Evolutionary conservation across 1,139 yeast species (phyloP), one percentile per base, ranked within the genome.

Genomic region (Protomyces lactucae-debilis): DNA sequence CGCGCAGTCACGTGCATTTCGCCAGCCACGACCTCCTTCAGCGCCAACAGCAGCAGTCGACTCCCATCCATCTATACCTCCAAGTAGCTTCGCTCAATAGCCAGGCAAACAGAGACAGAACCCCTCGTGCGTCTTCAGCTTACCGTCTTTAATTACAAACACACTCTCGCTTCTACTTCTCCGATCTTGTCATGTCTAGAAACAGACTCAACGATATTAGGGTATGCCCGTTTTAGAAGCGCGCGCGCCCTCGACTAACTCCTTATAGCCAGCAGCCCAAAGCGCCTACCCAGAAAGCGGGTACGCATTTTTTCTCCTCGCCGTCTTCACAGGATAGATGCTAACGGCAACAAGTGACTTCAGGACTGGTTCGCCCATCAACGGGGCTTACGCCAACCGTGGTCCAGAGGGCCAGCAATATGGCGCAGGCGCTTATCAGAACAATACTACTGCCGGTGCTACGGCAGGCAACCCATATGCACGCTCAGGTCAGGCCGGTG

Each of bases 381-480:
- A 25, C 54, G 25, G 23, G 18, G 25, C 54, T 32, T 51, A 51
- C 35, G 54, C 18, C 37, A 32, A 51, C 16, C 32, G 32, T 28
- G 32, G 32, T 6, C 32, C 32, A 4, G 32, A 28, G 3, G 32
- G 32, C 32, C 32, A 4, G 32, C 32, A 28, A 28, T 28, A 28
- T 6, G 32, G 32, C 32, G 32, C 32, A 28, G 23, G 23, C 48
- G 48, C 23, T 12, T 43, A 43, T 23, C 32, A 28, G 32, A 28
- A 28, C 32, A 39, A 39, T 14, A 16, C 48, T n/a, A 6, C 23
- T 12, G 28, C 37, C 10, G 21, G n/a, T 3, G 37, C 37, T n/a
- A 18, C 54, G 8, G 23, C 35, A 12, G 52, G 16, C 18, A 60
- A 55, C 32, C 59, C 59, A 3, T 60, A 55, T n/a, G 64, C 59